These are phyloP conservation scores for Cyclocybe aegerita DNA, from an alignment of 768 basidiomycete species.

Conservation along the genomic window DNA sequence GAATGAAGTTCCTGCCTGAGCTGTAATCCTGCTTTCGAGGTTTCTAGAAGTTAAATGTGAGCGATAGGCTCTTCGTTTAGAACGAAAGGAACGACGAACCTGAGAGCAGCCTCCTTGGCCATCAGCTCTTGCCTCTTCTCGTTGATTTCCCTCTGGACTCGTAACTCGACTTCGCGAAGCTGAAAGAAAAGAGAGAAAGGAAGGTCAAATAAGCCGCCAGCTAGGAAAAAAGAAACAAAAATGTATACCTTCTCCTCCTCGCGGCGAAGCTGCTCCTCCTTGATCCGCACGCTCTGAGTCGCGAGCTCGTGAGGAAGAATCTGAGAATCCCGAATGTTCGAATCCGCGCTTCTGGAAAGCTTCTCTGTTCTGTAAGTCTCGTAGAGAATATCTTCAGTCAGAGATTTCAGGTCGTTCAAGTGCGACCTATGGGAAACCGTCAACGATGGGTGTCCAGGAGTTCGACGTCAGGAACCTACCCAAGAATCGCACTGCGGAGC, in stretches of 20 bases:
- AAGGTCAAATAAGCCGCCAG: background rate
- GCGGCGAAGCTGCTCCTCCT: constrained; percentile 86
- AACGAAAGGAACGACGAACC: constrained; percentile 36
- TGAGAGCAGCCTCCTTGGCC: constrained; percentile 82
- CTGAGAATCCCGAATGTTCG: constrained; percentile 64
- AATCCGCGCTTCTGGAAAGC: constrained; percentile 66
- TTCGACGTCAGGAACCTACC: constrained; percentile 27
- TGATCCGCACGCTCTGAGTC: constrained; percentile 81
- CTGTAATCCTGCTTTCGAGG: constrained; percentile 27
- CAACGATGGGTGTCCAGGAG: background rate
- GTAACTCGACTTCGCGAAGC: constrained; percentile 85
- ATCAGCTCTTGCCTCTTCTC: constrained; percentile 83
- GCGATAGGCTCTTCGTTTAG: background rate
- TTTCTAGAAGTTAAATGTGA: constrained; percentile 18
- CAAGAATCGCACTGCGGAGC: constrained; percentile 76
- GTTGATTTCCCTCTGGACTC: constrained; percentile 84
- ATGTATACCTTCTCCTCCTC: constrained; percentile 76
- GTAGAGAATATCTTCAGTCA: constrained; percentile 83
- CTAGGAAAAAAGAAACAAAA: background rate
- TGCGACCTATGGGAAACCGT: constrained; percentile 54
- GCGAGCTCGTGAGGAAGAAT: constrained; percentile 87
- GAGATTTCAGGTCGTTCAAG: constrained; percentile 78
- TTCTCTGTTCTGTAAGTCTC: constrained; percentile 92
- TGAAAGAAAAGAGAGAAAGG: constrained; percentile 19
- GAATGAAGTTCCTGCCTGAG: constrained; percentile 22